Conservation (phyloP, 1,139 yeast species). For the Geotrichum candidum region DNA sequence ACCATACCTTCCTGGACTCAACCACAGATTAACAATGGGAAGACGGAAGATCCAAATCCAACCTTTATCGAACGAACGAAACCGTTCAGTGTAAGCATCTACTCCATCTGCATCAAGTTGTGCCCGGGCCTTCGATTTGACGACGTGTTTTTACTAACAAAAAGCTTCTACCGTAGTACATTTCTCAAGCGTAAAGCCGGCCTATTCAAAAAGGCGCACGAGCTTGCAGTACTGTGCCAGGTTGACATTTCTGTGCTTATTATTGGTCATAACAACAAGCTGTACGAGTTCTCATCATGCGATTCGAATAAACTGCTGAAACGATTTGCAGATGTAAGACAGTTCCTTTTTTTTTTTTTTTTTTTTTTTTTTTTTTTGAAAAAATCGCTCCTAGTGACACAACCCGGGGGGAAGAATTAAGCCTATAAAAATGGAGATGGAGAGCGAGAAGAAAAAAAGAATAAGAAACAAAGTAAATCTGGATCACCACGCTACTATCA, state of each 20-base stretch:
- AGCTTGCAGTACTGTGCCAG: conserved; percentile 83
- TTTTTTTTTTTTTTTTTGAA: conserved; percentile 1
- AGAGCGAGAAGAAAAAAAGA: not conserved
- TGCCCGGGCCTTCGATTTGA: not conserved
- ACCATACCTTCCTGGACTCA: not conserved
- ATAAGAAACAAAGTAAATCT: not conserved
- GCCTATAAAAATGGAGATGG: not conserved
- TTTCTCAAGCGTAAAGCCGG: conserved; percentile 95
- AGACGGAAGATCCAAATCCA: conserved; percentile 92
- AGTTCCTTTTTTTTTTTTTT: not conserved
- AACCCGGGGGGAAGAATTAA: not conserved
- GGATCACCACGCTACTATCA: not conserved
- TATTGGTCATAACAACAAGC: conserved; percentile 73
- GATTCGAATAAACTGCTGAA: conserved; percentile 57
- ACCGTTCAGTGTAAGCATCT: conserved; percentile 45
- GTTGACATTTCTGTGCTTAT: conserved; percentile 90
- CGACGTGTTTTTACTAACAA: not conserved
- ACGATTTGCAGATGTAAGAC: conserved; percentile 42
- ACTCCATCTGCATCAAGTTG: not conserved
- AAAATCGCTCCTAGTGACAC: not conserved
- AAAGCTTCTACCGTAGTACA: conserved; percentile 40
- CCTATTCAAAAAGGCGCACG: conserved; percentile 91
- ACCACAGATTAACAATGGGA: conserved; percentile 53
- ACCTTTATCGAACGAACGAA: conserved; percentile 86
- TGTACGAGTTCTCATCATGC: conserved; percentile 76